These are phyloP conservation scores for Hortaea sp. DNA, from an alignment of 2,329 filamentous ascomycete species.

Conservation along the genomic window DNA sequence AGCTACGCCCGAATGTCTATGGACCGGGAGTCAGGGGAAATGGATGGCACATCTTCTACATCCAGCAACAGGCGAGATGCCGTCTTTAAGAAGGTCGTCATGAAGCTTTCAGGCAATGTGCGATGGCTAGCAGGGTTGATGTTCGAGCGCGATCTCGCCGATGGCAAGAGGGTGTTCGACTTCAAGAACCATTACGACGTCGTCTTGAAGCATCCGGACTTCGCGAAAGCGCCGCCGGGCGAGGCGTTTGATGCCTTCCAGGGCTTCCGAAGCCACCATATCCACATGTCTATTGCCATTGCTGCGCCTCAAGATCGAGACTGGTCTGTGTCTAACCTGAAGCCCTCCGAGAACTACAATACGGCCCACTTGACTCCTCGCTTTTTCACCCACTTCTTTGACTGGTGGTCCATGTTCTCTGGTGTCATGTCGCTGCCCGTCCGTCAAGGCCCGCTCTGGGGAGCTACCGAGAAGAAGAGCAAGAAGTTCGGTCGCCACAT, in stretches of 20 bases:
- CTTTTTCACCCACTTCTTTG: constrained; percentile 97
- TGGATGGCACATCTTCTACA: constrained; percentile 47
- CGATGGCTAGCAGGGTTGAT: constrained; percentile 85
- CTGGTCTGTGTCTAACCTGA: constrained; percentile 66
- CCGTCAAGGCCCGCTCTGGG: constrained; percentile 84
- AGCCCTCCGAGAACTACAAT: constrained; percentile 85
- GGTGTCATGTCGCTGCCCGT: constrained; percentile 91
- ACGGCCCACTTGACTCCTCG: constrained; percentile 87
- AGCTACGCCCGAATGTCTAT: constrained; percentile 65
- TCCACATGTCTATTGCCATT: constrained; percentile 88
- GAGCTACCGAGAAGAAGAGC: constrained; percentile 86
- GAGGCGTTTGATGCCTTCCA: constrained; percentile 78
- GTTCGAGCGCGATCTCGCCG: constrained; percentile 73
- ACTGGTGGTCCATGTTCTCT: constrained; percentile 95
- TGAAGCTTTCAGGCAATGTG: constrained; percentile 96
- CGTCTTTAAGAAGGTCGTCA: constrained; percentile 95
- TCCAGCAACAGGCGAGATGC: constrained; percentile 62
- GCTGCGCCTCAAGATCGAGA: constrained; percentile 78
- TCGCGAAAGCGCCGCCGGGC: constrained; percentile 49
- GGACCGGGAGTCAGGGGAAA: constrained; percentile 38
- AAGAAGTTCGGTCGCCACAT: constrained; percentile 97
- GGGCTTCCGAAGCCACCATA: constrained; percentile 93
- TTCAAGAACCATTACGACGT: constrained; percentile 92
- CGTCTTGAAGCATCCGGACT: constrained; percentile 68
- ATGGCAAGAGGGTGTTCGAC: constrained; percentile 66